phyloP scores from a whole-genome alignment of 2,329 filamentous ascomycete genomes.

The Aspergillus luchuensis region DNA sequence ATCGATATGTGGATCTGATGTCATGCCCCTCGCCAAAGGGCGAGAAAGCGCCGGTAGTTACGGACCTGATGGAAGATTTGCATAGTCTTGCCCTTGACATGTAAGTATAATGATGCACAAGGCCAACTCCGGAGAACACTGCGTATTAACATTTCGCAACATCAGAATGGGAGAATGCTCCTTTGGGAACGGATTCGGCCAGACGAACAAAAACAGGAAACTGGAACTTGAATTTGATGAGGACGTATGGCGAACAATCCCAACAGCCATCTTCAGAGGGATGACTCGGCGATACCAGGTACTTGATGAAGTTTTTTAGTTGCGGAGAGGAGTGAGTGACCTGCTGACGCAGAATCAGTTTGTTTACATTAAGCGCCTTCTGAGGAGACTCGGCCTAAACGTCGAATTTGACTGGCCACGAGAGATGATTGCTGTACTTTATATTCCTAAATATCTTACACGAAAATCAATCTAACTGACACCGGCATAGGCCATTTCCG shows the following conservation, averaged over 20 bases:
- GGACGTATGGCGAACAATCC: background rate
- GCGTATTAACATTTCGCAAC: background rate
- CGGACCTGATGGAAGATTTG: conserved; percentile 7
- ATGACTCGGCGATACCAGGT: conserved; percentile 9
- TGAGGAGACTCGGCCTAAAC: background rate
- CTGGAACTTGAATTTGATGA: background rate
- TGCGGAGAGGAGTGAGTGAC: too few species aligned
- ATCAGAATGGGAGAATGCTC: conserved; percentile 10
- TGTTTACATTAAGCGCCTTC: conserved; percentile 6
- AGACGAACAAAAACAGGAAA: background rate
- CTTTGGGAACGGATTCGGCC: conserved; percentile 2
- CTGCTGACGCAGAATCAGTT: background rate
- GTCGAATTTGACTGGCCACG: conserved; percentile 9
- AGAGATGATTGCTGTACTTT: conserved; percentile 4
- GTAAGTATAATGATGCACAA: background rate
- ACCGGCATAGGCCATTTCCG: background rate
- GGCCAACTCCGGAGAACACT: too few species aligned
- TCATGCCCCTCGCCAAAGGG: background rate
- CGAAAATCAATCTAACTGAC: background rate
- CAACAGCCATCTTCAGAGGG: background rate
- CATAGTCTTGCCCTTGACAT: conserved; percentile 9
- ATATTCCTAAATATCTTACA: too few species aligned
- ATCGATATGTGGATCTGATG: background rate
- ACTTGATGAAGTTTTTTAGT: background rate
- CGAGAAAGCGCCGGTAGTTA: background rate